phyloP scores from a whole-genome alignment of 2,329 filamentous ascomycete genomes.

The Huntiella moniliformis region DNA sequence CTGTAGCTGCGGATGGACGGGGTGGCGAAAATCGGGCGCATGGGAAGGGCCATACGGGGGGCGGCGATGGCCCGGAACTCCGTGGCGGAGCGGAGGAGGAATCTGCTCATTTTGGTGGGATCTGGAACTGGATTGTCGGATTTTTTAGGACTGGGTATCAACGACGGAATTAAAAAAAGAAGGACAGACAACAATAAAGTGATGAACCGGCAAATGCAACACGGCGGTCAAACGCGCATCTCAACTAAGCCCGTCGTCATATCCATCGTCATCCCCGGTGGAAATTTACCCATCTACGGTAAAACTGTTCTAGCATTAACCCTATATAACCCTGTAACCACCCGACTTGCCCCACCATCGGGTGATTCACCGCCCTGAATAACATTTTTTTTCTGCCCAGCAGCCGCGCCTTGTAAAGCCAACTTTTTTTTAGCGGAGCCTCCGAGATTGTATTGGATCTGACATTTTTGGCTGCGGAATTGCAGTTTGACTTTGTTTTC shows the following conservation, averaged over 20 bases:
- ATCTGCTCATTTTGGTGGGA: conserved; percentile 30
- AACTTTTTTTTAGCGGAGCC: conserved; percentile 3
- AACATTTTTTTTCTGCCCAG: conserved; percentile 10
- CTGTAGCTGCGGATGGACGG: conserved; percentile 26
- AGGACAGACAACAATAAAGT: background rate
- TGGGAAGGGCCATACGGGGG: conserved; percentile 18
- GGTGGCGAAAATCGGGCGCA: conserved; percentile 28
- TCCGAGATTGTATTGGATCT: background rate
- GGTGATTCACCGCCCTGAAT: conserved; percentile 9
- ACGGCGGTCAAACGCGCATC: no score
- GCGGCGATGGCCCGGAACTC: conserved; percentile 32
- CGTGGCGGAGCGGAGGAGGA: conserved; percentile 43
- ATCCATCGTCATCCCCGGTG: no score
- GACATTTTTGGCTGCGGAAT: background rate
- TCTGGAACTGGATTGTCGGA: background rate
- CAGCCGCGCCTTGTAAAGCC: conserved; percentile 1
- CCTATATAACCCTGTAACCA: background rate
- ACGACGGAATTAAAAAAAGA: background rate
- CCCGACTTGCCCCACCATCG: conserved; percentile 6
- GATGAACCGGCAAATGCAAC: background rate
- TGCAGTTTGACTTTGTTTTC: background rate
- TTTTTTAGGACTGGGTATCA: background rate
- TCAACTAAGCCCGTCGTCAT: no score
- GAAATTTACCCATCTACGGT: conserved; percentile 8
- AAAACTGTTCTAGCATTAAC: conserved; percentile 7